A percentile compares a stretch with the other conserved stretches of the same genome.
Evolutionary conservation across 2,329 filamentous ascomycete genomes (phyloP).

Genomic region (Myrmaecium sp.): DNA sequence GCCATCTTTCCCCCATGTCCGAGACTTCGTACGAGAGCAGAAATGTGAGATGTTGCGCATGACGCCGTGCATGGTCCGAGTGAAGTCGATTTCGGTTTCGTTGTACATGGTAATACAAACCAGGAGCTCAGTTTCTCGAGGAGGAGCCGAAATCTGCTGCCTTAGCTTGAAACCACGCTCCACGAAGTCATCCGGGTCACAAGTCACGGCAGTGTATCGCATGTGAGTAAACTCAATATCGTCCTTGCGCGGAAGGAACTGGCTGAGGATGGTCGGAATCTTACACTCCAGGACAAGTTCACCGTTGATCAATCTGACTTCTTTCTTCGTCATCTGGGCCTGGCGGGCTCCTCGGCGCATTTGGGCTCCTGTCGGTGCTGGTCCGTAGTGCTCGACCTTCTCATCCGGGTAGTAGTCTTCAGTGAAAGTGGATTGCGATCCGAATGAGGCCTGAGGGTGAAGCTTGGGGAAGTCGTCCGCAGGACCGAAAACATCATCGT

Average conservation of each 20-base stretch:
- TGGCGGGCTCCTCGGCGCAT: constrained; percentile 71
- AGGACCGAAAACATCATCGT: constrained; percentile 55
- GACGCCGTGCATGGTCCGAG: constrained; percentile 93
- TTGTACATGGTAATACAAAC: constrained; percentile 99
- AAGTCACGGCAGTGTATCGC: constrained; percentile 97
- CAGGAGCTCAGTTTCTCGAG: constrained; percentile 84
- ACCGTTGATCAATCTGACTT: constrained; percentile 91
- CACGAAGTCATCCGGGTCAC: constrained; percentile 87
- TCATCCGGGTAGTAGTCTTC: constrained; percentile 31
- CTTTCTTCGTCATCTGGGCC: constrained; percentile 80
- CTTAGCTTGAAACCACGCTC: constrained; percentile 79
- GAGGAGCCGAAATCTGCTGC: constrained; percentile 70
- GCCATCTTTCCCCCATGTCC: constrained; percentile 90
- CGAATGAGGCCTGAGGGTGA: constrained; percentile 46
- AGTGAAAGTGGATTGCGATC: constrained; percentile 42
- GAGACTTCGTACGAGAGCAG: constrained; percentile 76
- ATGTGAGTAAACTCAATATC: constrained; percentile 97
- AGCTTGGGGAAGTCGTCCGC: constrained; percentile 38
- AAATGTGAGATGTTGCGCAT: constrained; percentile 98
- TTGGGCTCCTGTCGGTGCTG: constrained; percentile 74
- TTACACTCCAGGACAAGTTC: constrained; percentile 97
- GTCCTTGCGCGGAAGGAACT: constrained; percentile 81
- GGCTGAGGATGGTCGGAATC: constrained; percentile 95
- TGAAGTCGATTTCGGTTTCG: constrained; percentile 92
- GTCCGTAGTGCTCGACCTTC: constrained; percentile 67